phyloP scores from a whole-genome alignment of 805 yeast species.

The Candida nitratophila region DNA sequence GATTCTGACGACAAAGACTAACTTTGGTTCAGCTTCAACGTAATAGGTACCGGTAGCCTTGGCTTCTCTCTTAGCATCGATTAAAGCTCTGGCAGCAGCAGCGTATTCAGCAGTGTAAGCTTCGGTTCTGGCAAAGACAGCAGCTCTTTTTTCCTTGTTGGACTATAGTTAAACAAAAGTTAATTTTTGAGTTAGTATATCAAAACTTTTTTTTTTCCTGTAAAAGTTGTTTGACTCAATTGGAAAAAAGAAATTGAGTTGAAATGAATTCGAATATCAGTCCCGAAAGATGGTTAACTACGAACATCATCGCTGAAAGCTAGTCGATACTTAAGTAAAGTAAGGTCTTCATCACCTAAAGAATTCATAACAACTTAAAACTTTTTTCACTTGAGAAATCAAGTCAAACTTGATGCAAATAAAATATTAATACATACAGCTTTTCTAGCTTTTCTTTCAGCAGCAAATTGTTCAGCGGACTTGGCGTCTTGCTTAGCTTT shows the following conservation, averaged over 20 bases:
- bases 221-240: too few relatives aligned
- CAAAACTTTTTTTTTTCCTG: background rate
- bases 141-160: constrained; percentile 39
- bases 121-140: constrained; percentile 82
- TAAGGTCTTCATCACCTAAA: constrained; percentile 42
- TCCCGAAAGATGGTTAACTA: constrained; percentile 86
- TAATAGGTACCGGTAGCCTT: constrained; percentile 91
- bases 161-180: constrained; percentile 22
- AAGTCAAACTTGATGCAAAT: too few relatives aligned
- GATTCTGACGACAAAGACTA: constrained; percentile 95
- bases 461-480: constrained; percentile 71
- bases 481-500: constrained; percentile 73
- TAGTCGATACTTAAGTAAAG: constrained; percentile 45
- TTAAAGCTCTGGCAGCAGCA: constrained; percentile 82
- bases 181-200: constrained; percentile 1
- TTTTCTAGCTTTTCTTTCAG: constrained; percentile 71
- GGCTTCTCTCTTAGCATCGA: constrained; percentile 87
- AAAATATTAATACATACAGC: constrained; percentile 72
- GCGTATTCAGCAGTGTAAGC: constrained; percentile 93
- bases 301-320: constrained; percentile 64
- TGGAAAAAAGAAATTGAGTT: background rate
- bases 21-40: constrained; percentile 91
- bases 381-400: too few relatives aligned
- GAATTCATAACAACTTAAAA: constrained; percentile 23
- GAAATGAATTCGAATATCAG: constrained; percentile 34